A percentile compares a stretch with the other conserved stretches of the same genome.
Conservation (phyloP, 1,139 yeast species). For the Diutina rugosa region DNA sequence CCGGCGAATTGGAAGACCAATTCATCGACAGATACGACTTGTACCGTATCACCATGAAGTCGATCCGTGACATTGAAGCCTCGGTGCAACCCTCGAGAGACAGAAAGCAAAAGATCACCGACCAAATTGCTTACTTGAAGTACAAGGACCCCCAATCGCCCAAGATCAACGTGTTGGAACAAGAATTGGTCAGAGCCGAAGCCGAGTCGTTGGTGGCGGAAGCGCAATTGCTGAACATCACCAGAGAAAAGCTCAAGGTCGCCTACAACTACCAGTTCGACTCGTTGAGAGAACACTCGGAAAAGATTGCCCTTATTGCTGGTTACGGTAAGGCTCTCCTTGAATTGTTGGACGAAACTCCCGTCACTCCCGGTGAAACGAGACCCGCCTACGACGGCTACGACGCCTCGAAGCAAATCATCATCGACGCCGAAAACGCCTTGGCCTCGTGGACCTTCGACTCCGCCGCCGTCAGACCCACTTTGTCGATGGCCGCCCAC, state of each 20-base stretch:
- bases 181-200: conserved; percentile 97
- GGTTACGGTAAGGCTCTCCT: conserved; percentile 97
- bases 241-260: conserved; percentile 95
- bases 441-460: conserved; percentile 95
- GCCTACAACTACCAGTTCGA: conserved; percentile 97
- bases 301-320: conserved; percentile 91
- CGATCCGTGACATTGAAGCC: conserved; percentile 91
- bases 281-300: conserved; percentile 91
- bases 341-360: conserved; percentile 90
- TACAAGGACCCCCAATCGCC: conserved; percentile 98
- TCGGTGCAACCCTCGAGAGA: conserved; percentile 97
- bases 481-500: conserved; percentile 69
- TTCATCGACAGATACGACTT: conserved; percentile 96
- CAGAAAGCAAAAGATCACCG: conserved; percentile 94
- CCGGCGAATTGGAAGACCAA: conserved; percentile 96
- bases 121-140: conserved; percentile 93
- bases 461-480: conserved; percentile 89
- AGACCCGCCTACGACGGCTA: conserved; percentile 98
- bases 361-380: conserved; percentile 98
- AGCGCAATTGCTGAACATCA: conserved; percentile 95
- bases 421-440: conserved; percentile 93
- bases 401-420: conserved; percentile 95
- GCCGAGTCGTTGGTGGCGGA: conserved; percentile 98
- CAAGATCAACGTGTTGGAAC: conserved; percentile 89
- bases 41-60: conserved; percentile 90